Base-by-base conservation (phyloP, 257 asterid genomes). In the Nicotiana attenuata region DNA sequence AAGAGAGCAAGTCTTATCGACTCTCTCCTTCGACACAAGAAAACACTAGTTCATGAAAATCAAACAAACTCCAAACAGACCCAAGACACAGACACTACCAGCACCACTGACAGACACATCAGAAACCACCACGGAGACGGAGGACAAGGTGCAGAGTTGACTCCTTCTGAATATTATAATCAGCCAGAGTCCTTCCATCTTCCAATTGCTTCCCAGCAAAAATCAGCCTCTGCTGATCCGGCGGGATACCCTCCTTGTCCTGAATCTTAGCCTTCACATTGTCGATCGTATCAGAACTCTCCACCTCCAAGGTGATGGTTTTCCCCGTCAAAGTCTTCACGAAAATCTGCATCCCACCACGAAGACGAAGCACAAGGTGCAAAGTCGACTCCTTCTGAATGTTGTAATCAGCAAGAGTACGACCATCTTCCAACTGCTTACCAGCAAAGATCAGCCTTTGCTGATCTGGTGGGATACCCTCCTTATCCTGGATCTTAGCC, bases 261-360 rank as follows among this genome's bases (percentile, higher is more conserved):
- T 80, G 83, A 47, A 80, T 80, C 83, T 80, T 80, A 45, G 83
- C 77, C 20, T 80, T 80, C 1, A 80, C 77, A 7, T 80, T 80
- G 15, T 80, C 83, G 9, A 80, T 80, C 5, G 83, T 80, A 17
- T 80, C 83, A 5, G 83, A 80, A 60, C 83, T 80, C 5, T 80
- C 83, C 15, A 80, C 83, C 53, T 81, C 84, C 52, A 81, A 60
- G 16, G 84, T 81, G 17, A 81, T 81, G 57, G 84, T 81, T 41
- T 81, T 81, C 1, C 84, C 84, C 0, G 84, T 81, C 22, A 81
- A 33, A 24, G 84, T 81, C 31, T 81, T 81, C 16, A 81, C 84
- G 3, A 81, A 81, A 63, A 81, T 81, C 41, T 81, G 84, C 84
- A 81, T 81, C 0, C 84, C 84, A 55, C 84, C 82, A 8, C 71